Conservation (phyloP, 2,329 filamentous ascomycete genomes). For the Neophaeococcomyces aloes region DNA sequence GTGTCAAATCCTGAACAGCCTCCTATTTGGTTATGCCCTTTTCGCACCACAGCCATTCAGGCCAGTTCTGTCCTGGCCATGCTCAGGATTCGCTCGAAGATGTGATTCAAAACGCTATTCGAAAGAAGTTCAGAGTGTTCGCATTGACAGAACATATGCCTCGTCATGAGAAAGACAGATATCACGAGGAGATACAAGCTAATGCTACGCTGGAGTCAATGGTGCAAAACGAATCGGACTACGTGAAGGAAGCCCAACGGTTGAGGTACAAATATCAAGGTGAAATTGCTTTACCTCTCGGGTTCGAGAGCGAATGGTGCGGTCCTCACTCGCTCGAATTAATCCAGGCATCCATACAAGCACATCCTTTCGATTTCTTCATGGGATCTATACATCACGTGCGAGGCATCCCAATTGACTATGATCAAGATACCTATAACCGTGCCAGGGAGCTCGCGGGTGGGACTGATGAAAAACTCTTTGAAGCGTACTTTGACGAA, state of each 20-base stretch:
- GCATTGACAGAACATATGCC: constrained; percentile 95
- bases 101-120: constrained; percentile 68
- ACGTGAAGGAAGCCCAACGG: constrained; percentile 62
- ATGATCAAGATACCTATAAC: constrained; percentile 57
- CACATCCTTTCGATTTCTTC: constrained; percentile 71
- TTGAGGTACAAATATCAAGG: constrained; percentile 59
- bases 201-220: constrained; percentile 17
- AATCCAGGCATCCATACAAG: constrained; percentile 48
- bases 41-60: constrained; percentile 95
- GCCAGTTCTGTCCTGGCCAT: constrained; percentile 89
- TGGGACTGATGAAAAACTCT: constrained; percentile 62
- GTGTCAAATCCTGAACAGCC: no score
- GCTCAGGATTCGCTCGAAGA: constrained; percentile 77
- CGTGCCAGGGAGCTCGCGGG: constrained; percentile 47
- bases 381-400: constrained; percentile 90
- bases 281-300: constrained; percentile 70
- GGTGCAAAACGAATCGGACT: constrained; percentile 48
- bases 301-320: constrained; percentile 91
- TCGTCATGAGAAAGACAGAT: constrained; percentile 65
- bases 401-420: constrained; percentile 79
- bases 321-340: constrained; percentile 53
- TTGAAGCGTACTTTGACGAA: constrained; percentile 75
- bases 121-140: constrained; percentile 68
- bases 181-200: constrained; percentile 69
- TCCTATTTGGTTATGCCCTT: constrained; percentile 61